Conservation (phyloP, 495 filamentous ascomycete genomes). For the Penicillium flavigenum region DNA sequence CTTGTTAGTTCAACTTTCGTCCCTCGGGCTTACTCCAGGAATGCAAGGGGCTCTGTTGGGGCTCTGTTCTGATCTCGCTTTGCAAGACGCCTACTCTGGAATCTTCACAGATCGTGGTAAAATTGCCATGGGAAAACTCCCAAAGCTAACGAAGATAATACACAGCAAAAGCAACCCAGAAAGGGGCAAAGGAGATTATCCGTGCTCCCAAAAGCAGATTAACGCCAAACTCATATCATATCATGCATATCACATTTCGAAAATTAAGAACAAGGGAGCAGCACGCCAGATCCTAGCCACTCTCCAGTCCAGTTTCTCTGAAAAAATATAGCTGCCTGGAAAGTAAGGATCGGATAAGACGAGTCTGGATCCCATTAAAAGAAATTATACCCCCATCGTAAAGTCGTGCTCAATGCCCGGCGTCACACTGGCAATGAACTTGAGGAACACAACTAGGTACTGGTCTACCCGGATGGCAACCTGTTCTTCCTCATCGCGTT, state of each 20-base stretch:
- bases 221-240: conserved; percentile 25
- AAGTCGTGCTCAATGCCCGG: conserved; percentile 98
- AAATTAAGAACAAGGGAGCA: not conserved
- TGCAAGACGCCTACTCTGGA: conserved; percentile 4
- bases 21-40: not conserved
- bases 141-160: conserved; percentile 7
- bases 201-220: conserved; percentile 15
- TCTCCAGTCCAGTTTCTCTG: conserved; percentile 4
- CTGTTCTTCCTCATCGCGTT: conserved; percentile 68
- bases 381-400: conserved; percentile 83
- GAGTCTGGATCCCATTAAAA: not conserved
- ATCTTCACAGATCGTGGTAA: not conserved
- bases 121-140: not conserved
- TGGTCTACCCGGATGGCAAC: conserved; percentile 94
- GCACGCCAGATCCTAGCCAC: not conserved
- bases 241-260: conserved; percentile 23
- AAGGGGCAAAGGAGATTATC: not conserved
- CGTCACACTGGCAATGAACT: conserved; percentile 96
- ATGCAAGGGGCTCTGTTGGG: conserved; percentile 17
- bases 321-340: not conserved
- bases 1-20: not conserved
- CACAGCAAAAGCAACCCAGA: conserved; percentile 8
- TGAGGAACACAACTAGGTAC: conserved; percentile 95
- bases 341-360: not conserved
- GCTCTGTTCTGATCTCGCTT: not conserved